Percentiles rank a stretch among this genome's conserved stretches.
phyloP scores from a whole-genome alignment of 2,329 filamentous ascomycete genomes.

The Neonectria punicea region DNA sequence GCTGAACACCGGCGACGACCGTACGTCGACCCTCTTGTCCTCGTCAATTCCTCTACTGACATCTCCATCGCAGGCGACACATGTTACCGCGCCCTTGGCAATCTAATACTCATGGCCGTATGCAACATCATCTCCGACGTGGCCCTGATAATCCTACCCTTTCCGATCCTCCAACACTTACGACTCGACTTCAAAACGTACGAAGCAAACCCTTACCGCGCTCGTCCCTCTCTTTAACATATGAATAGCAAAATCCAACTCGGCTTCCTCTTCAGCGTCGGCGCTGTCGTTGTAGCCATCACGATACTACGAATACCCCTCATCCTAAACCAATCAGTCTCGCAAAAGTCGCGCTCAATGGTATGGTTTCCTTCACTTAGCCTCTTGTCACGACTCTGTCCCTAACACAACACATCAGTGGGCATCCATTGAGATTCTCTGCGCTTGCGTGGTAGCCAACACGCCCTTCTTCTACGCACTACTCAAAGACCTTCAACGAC shows the following conservation, averaged over 20 bases:
- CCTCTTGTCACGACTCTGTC: no score
- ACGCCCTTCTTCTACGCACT: conserved; percentile 46
- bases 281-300: conserved; percentile 41
- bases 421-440: conserved; percentile 48
- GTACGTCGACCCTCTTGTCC: background rate
- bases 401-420: conserved; percentile 33
- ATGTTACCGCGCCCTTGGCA: conserved; percentile 41
- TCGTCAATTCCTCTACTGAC: conserved; percentile 15
- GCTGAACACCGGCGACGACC: background rate
- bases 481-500: conserved; percentile 40
- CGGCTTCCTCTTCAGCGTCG: conserved; percentile 43
- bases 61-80: background rate
- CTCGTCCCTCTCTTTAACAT: background rate
- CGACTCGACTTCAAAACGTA: conserved; percentile 30
- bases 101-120: conserved; percentile 44
- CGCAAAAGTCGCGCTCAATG: conserved; percentile 45
- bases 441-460: conserved; percentile 46
- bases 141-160: conserved; percentile 44
- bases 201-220: no score
- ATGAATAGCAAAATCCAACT: conserved; percentile 34
- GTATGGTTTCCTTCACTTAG: conserved; percentile 16
- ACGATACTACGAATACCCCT: conserved; percentile 45
- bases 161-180: conserved; percentile 44
- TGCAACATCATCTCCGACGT: conserved; percentile 46
- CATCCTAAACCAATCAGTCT: conserved; percentile 43